phyloP scores from a whole-genome alignment of 345 rosid genomes.

The Sisymbrium altissimum region DNA sequence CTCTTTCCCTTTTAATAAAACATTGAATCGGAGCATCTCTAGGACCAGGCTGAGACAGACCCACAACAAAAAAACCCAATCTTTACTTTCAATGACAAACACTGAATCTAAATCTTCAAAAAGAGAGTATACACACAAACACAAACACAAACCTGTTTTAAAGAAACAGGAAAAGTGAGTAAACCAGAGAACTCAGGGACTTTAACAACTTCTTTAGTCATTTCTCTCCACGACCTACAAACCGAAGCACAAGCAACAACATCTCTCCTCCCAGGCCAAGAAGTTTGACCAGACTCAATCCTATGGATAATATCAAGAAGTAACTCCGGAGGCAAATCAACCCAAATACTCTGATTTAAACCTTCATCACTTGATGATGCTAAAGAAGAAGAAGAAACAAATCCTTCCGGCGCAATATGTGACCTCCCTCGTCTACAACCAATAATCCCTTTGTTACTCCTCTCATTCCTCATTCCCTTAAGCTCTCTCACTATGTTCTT shows the following conservation, averaged over 20 bases:
- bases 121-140: too few species aligned
- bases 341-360: conserved; percentile 58
- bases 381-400: conserved; percentile 15
- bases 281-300: conserved; percentile 49
- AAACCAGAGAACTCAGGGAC: conserved; percentile 67
- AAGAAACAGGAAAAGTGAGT: conserved; percentile 77
- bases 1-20: conserved; percentile 76
- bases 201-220: conserved; percentile 58
- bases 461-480: conserved; percentile 43
- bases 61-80: conserved; percentile 17
- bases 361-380: neutral
- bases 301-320: conserved; percentile 63
- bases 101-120: too few species aligned
- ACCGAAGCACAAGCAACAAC: conserved; percentile 85
- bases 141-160: conserved; percentile 82
- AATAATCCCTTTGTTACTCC: conserved; percentile 7
- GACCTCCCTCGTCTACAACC: conserved; percentile 48
- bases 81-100: too few species aligned
- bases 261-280: conserved; percentile 83
- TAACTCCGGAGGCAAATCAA: conserved; percentile 80
- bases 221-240: conserved; percentile 80
- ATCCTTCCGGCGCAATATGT: conserved; percentile 65
- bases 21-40: conserved; percentile 83
- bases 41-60: conserved; percentile 88
- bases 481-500: conserved; percentile 56